These are phyloP conservation scores for Hypoxylon sp. DNA, from an alignment of 2,329 filamentous ascomycete species.

Conservation along the genomic window DNA sequence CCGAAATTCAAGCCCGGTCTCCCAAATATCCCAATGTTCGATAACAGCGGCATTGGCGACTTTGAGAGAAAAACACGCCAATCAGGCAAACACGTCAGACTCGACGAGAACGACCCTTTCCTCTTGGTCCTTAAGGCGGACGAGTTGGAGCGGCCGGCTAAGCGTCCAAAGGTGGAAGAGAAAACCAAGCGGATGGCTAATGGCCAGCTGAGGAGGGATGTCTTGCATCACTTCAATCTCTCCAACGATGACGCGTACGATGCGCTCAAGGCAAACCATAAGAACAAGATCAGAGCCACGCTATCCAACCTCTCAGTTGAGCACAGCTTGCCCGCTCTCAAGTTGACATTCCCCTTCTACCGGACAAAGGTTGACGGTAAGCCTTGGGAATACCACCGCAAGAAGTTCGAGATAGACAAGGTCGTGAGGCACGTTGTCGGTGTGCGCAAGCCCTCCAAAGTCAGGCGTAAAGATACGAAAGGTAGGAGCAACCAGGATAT, in stretches of 20 bases:
- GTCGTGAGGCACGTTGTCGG: slow-evolving; percentile 51
- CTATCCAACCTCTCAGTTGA: slow-evolving; percentile 94
- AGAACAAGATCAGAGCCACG: slow-evolving; percentile 94
- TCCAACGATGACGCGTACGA: slow-evolving; percentile 98
- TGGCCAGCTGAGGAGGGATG: slow-evolving; percentile 78
- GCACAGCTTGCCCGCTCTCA: slow-evolving; percentile 91
- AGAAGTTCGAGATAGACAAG: slow-evolving; percentile 79
- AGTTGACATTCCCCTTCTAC: slow-evolving; percentile 96
- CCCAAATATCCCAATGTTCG: slow-evolving; percentile 70
- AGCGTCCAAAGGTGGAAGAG: slow-evolving; percentile 69
- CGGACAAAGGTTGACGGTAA: slow-evolving; percentile 83
- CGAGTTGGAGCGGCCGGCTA: slow-evolving; percentile 73
- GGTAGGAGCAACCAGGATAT: slow-evolving; percentile 83
- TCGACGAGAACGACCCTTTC: slow-evolving; percentile 91
- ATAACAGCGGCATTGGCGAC: slow-evolving; percentile 82
- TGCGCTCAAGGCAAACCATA: slow-evolving; percentile 94
- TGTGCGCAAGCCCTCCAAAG: slow-evolving; percentile 69
- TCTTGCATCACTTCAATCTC: slow-evolving; percentile 90
- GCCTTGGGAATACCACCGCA: slow-evolving; percentile 77
- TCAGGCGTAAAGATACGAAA: slow-evolving; percentile 87
- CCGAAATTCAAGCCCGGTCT: slow-evolving; percentile 72
- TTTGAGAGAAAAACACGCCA: slow-evolving; percentile 81
- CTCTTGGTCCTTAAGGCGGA: slow-evolving; percentile 83
- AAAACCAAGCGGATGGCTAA: slow-evolving; percentile 78
- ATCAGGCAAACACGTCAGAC: slow-evolving; percentile 81